Conservation (phyloP, 2,329 filamentous ascomycete genomes). For the Westerdykella sp. region DNA sequence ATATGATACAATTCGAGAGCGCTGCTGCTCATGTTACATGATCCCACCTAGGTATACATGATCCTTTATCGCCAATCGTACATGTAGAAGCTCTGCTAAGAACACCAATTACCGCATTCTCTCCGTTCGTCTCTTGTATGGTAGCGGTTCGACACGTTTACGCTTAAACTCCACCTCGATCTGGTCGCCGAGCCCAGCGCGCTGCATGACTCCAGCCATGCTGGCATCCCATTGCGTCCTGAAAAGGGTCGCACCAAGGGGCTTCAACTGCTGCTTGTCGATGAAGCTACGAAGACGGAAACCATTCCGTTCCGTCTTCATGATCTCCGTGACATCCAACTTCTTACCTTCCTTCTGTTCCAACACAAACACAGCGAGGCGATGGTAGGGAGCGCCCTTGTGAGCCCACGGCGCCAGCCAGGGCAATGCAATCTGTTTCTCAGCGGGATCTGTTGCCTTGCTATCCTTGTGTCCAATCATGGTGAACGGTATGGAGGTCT, state of each 20-base stretch:
- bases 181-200: conserved; percentile 62
- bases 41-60: neutral
- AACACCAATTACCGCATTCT: conserved; percentile 37
- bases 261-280: conserved; percentile 59
- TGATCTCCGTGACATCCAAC: conserved; percentile 52
- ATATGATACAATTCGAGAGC: neutral
- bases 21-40: neutral
- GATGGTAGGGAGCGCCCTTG: conserved; percentile 87
- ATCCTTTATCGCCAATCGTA: neutral
- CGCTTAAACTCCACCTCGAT: conserved; percentile 79
- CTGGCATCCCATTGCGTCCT: conserved; percentile 82
- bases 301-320: conserved; percentile 64
- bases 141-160: conserved; percentile 64
- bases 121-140: conserved; percentile 55
- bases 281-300: conserved; percentile 73
- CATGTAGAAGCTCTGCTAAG: neutral
- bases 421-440: conserved; percentile 60
- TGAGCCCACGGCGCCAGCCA: conserved; percentile 85
- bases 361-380: conserved; percentile 74
- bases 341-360: conserved; percentile 60
- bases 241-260: conserved; percentile 84
- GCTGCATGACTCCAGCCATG: conserved; percentile 80
- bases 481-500: conserved; percentile 27
- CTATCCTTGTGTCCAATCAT: conserved; percentile 26
- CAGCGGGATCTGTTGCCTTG: conserved; percentile 43